These are phyloP conservation scores for Novymonas esmeraldas DNA, from an alignment of 208 protist genomes.

Conservation along the genomic window DNA sequence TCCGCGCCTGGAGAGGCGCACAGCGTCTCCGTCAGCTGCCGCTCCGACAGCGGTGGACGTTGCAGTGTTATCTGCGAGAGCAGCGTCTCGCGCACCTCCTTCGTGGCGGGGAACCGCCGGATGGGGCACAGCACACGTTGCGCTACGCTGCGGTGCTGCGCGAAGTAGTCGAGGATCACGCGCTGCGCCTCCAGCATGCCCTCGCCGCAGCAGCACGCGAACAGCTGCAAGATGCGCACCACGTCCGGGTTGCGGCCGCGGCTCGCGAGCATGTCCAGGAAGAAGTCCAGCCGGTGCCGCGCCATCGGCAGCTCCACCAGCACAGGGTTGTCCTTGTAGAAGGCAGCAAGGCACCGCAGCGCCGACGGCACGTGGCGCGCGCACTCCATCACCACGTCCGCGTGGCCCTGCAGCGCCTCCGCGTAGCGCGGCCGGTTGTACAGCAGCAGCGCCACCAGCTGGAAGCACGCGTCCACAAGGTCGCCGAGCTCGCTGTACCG, in stretches of 20 bases:
- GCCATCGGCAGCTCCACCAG: conserved; percentile 50
- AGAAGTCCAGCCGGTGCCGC: conserved; percentile 34
- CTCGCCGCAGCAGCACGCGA: conserved; percentile 42
- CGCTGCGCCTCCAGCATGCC: conserved; percentile 51
- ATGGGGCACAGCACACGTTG: conserved; percentile 29
- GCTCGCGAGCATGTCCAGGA: conserved; percentile 36
- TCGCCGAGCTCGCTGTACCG: conserved; percentile 47
- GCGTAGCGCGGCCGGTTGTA: conserved; percentile 36
- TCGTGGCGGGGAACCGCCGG: conserved; percentile 9
- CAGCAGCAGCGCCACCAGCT: conserved; percentile 34
- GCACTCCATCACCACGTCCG: conserved; percentile 52
- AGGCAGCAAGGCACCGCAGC: conserved; percentile 34
- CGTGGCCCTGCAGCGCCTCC: conserved; percentile 31
- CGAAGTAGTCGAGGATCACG: conserved; percentile 37
- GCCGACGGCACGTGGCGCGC: conserved; percentile 34
- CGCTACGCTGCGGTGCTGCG: conserved; percentile 17
- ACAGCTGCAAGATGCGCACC: conserved; percentile 37
- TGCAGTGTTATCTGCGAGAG: conserved; percentile 8
- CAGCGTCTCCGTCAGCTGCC: too few relatives aligned
- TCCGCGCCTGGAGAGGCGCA: too few relatives aligned
- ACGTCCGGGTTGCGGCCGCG: conserved; percentile 29
- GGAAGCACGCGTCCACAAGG: conserved; percentile 44
- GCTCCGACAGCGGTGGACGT: neutral
- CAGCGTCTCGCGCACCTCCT: conserved; percentile 1
- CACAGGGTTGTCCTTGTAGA: conserved; percentile 41